Conservation (phyloP, 306 rosid genomes). For the Malus orientalis region DNA sequence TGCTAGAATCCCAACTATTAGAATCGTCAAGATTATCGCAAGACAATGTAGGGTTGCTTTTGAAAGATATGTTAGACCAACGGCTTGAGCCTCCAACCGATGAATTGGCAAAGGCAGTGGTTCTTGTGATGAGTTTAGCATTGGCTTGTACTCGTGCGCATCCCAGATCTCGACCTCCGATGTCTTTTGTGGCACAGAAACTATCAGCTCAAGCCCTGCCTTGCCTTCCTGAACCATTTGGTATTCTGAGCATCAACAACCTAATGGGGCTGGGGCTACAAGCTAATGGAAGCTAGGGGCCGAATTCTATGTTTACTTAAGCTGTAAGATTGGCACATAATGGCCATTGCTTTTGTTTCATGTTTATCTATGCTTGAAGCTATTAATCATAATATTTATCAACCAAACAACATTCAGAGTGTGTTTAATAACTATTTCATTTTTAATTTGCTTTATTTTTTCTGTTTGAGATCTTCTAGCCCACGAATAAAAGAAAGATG, state of each 20-base stretch:
- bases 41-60: constrained; percentile 16
- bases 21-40: background rate
- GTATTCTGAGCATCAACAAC: background rate
- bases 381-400: no score
- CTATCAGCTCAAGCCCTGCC: constrained; percentile 16
- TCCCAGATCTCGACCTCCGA: constrained; percentile 42
- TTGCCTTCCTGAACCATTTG: constrained; percentile 17
- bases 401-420: no score
- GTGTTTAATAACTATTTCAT: no score
- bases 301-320: no score
- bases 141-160: constrained; percentile 27
- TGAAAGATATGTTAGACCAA: constrained; percentile 46
- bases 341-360: no score
- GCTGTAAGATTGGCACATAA: no score
- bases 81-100: constrained; percentile 29
- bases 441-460: no score
- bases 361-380: no score
- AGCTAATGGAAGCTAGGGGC: no score
- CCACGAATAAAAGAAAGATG: no score
- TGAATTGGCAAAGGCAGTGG: constrained; percentile 21
- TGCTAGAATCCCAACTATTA: constrained; percentile 7
- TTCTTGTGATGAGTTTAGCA: constrained; percentile 26
- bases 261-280: background rate
- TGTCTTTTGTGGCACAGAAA: constrained; percentile 49
- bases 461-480: no score